Evolutionary conservation across 2,329 filamentous ascomycete species (phyloP), one percentile per base, ranked within the genome.

Genomic region (Geosmithia putterillii): DNA sequence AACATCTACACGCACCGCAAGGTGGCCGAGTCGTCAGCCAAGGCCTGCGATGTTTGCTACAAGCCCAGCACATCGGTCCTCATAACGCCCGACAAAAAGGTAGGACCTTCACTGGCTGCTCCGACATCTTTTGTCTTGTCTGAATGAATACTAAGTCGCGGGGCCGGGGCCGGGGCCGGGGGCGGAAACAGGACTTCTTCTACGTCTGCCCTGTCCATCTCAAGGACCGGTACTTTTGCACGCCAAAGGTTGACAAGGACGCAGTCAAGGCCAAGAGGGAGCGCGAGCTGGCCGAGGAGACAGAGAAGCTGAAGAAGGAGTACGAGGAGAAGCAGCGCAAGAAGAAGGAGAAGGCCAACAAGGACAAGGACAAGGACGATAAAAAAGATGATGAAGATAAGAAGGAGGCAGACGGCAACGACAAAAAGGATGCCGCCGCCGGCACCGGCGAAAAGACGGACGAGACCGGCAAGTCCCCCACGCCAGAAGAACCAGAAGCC

Each of bases 1-100:
- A 96, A 96, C 57, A 63, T 84, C 23, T 96, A 90, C 65, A 79
- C 86, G 49, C 83, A 89, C 50, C 84, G 90, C 41, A 86, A 80
- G 52, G 90, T 96, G 32, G 88, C 88, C 12, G 87, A 94, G 23
- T 75, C 79, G n/a, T 75, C 83, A 1, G 75, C 86, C 12, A 94
- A 86, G 63, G 72, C 86, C 41, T 98, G 92, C 63, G 83, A 87
- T 62, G 79, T 96, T 49, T 96, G 92, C 71, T 94, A 83, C 69
- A 94, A 92, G 63, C 83, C 85, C 8, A 87, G 82, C 46, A 79
- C 81, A 7, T 94, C 83, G 50, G 90, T 96, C 17, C 70, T 98
- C 44, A 86, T 95, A 52, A 94, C 88, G 8, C 77, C 85, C 1
- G 88, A 94, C 54, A 89, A 86, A 55, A 92, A 90, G 78, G 89